These are phyloP conservation scores for Tetracentron sinense DNA, from an alignment of 164 flowering plant species.

Conservation along the genomic window DNA sequence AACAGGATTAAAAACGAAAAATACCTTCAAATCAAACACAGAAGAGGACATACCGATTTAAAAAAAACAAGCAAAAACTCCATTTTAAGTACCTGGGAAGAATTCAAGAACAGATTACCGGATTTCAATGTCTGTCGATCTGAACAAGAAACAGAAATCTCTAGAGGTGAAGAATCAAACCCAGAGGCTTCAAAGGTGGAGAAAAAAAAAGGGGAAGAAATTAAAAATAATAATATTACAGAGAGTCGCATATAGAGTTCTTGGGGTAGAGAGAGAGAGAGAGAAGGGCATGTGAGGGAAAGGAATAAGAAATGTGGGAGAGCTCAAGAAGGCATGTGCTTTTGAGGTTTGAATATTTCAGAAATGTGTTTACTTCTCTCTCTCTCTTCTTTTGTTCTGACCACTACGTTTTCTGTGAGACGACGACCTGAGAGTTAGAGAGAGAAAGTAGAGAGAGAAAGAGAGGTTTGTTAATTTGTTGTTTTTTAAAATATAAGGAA, in stretches of 20 bases:
- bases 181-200: slow-evolving; percentile 21
- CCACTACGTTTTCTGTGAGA: not conserved
- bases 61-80: not conserved
- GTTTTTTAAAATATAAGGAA: not conserved
- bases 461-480: not conserved
- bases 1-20: not conserved
- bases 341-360: slow-evolving; percentile 43
- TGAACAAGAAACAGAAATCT: slow-evolving; percentile 17
- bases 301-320: slow-evolving; percentile 22
- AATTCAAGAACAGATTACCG: slow-evolving; percentile 5
- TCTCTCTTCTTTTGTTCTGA: not conserved
- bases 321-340: slow-evolving; percentile 62
- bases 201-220: not conserved
- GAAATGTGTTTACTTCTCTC: slow-evolving; percentile 10
- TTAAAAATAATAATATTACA: not conserved
- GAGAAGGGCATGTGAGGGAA: slow-evolving; percentile 32
- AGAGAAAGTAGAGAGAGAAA: slow-evolving; percentile 2
- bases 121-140: slow-evolving; percentile 25
- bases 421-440: too few species aligned
- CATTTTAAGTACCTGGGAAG: not conserved
- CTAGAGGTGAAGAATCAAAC: slow-evolving; percentile 12
- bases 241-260: not conserved
- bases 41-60: slow-evolving; percentile 6
- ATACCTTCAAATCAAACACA: slow-evolving; percentile 14
- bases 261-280: slow-evolving; percentile 11